These are phyloP conservation scores for Cercospora zeae-maydis DNA, from an alignment of 2,329 filamentous ascomycete genomes.

Conservation along the genomic window DNA sequence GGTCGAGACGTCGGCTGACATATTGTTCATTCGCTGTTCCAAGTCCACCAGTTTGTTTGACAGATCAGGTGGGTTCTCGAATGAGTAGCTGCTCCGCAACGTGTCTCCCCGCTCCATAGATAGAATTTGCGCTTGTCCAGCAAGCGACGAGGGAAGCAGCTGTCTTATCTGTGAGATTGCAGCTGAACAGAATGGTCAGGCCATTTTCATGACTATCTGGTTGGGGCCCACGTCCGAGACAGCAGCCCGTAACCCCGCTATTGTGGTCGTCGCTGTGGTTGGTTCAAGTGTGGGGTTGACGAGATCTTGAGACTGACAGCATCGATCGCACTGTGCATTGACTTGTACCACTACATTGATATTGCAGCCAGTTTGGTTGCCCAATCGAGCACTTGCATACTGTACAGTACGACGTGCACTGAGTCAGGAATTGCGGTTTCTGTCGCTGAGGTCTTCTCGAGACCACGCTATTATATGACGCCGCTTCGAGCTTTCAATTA, in stretches of 20 bases:
- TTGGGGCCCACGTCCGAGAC: background rate
- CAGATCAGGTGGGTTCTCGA: background rate
- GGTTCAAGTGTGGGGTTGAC: background rate
- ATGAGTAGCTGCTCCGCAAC: constrained; percentile 6
- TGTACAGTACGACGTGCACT: background rate
- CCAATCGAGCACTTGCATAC: background rate
- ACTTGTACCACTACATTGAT: background rate
- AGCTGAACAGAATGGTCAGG: background rate
- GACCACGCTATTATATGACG: background rate
- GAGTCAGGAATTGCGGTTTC: background rate
- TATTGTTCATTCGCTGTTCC: constrained; percentile 8
- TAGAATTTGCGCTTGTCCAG: background rate
- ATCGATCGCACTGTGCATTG: background rate
- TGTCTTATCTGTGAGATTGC: background rate
- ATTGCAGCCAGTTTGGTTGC: background rate
- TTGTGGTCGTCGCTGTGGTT: background rate
- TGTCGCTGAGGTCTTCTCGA: background rate
- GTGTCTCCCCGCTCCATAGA: constrained; percentile 5
- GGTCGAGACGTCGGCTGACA: constrained; percentile 40
- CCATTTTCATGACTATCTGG: constrained; percentile 1
- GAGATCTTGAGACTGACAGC: background rate
- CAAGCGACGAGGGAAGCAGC: background rate
- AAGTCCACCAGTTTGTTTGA: background rate
- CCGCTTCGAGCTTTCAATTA: background rate
- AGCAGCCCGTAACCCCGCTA: constrained; percentile 1